A percentile compares a stretch with the other conserved stretches of the same genome.
phyloP scores from a whole-genome alignment of 257 asterid genomes.

The Gentiana macrophylla region DNA sequence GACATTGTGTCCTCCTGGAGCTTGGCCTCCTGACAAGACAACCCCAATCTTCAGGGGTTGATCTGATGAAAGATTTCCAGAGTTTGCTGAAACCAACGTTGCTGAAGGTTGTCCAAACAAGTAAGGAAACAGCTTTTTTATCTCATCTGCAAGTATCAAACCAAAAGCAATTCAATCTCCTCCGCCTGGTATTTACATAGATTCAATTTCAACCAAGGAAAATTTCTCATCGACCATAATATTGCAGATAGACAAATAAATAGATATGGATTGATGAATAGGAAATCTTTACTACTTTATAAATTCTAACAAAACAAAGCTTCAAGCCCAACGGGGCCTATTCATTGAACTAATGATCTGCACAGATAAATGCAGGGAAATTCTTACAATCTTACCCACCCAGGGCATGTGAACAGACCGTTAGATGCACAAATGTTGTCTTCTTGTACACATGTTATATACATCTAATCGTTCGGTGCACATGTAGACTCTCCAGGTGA shows the following conservation, averaged over 20 bases:
- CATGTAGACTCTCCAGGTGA: too few species aligned
- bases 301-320: too few species aligned
- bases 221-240: neutral
- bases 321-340: too few species aligned
- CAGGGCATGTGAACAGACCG: too few species aligned
- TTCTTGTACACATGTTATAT: too few species aligned
- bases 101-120: constrained; percentile 92
- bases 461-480: too few species aligned
- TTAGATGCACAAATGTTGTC: too few species aligned
- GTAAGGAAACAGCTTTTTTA: constrained; percentile 76
- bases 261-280: too few species aligned
- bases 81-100: constrained; percentile 50
- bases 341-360: too few species aligned
- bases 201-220: neutral
- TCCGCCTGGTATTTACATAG: neutral
- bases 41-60: constrained; percentile 71
- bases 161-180: neutral
- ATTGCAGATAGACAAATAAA: neutral
- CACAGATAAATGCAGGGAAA: too few species aligned
- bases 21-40: constrained; percentile 97
- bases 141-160: constrained; percentile 56
- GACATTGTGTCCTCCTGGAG: constrained; percentile 99
- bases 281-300: too few species aligned
- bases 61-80: constrained; percentile 19
- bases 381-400: too few species aligned